Conservation (phyloP, 2,329 filamentous ascomycete genomes). For the Gnomoniopsis sp. region DNA sequence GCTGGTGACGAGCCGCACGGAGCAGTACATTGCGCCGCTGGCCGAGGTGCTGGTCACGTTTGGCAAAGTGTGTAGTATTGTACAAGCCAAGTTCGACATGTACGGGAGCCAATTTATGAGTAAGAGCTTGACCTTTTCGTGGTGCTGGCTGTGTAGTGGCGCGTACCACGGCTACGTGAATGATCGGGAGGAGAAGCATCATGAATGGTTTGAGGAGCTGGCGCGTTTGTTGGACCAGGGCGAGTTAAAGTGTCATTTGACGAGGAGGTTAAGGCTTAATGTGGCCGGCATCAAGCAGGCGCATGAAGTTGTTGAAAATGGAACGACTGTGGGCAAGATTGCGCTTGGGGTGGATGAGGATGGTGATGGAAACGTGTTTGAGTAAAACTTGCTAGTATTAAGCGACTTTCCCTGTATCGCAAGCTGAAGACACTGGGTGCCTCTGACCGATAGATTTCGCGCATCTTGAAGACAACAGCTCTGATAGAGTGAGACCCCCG, state of each 20-base stretch:
- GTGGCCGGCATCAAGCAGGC: conserved; percentile 35
- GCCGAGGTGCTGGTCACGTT: conserved; percentile 38
- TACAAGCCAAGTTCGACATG: conserved; percentile 39
- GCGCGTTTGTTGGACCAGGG: conserved; percentile 31
- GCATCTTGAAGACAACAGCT: too few species aligned
- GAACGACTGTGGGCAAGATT: conserved; percentile 35
- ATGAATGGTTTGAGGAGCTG: conserved; percentile 35
- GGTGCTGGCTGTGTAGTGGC: conserved; percentile 39
- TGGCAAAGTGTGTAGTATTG: conserved; percentile 42
- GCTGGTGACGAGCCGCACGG: conserved; percentile 38
- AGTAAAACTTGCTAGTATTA: not conserved
- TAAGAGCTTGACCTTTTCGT: conserved; percentile 39
- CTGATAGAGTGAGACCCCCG: not conserved
- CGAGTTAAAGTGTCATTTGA: conserved; percentile 35
- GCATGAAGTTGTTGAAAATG: conserved; percentile 34
- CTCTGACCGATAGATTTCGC: too few species aligned
- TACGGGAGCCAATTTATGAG: conserved; percentile 44
- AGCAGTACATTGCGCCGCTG: conserved; percentile 35
- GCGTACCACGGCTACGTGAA: conserved; percentile 31
- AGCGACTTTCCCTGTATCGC: too few species aligned
- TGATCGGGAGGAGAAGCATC: conserved; percentile 35
- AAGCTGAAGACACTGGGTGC: too few species aligned
- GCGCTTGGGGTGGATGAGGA: conserved; percentile 29
- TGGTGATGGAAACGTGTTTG: conserved; percentile 19
- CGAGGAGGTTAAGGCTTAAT: conserved; percentile 31